Evolutionary conservation across 140 eudicot species (phyloP).

Genomic region (Erigeron philadelphicus): DNA sequence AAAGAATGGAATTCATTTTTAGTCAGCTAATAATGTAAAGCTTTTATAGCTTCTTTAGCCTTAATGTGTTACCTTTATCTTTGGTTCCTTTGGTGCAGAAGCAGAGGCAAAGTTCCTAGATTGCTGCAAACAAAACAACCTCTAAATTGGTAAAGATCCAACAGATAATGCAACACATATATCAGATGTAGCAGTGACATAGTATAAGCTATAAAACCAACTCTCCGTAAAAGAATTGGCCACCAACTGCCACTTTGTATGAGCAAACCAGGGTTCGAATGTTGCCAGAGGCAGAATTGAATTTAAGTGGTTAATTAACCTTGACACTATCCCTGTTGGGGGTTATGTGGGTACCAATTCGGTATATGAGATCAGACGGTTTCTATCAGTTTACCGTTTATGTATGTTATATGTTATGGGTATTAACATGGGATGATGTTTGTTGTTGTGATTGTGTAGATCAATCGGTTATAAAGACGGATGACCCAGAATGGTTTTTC

Average conservation of each 20-base stretch:
- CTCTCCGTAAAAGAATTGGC: too few species aligned
- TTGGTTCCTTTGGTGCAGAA: conserved; percentile 54
- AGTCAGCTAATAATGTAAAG: conserved; percentile 3
- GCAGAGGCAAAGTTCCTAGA: conserved; percentile 55
- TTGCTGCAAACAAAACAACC: conserved; percentile 35
- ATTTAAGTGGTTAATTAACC: too few species aligned
- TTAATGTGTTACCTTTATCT: conserved; percentile 51
- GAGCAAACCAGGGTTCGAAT: too few species aligned
- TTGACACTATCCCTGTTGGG: too few species aligned
- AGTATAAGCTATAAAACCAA: neutral
- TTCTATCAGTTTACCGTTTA: too few species aligned
- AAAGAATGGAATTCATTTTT: neutral
- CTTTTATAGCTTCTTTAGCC: conserved; percentile 12
- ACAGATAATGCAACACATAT: conserved; percentile 11
- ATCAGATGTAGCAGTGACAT: neutral
- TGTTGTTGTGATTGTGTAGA: conserved; percentile 27
- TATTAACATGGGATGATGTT: neutral
- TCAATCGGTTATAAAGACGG: conserved; percentile 61
- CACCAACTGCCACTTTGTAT: too few species aligned
- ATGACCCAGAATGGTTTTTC: conserved; percentile 82
- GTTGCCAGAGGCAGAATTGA: too few species aligned
- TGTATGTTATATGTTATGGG: neutral
- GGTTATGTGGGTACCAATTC: too few species aligned
- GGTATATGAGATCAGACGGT: too few species aligned
- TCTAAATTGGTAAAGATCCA: neutral